Conservation (phyloP, 331 rosid species). For the Ulmus americana region DNA sequence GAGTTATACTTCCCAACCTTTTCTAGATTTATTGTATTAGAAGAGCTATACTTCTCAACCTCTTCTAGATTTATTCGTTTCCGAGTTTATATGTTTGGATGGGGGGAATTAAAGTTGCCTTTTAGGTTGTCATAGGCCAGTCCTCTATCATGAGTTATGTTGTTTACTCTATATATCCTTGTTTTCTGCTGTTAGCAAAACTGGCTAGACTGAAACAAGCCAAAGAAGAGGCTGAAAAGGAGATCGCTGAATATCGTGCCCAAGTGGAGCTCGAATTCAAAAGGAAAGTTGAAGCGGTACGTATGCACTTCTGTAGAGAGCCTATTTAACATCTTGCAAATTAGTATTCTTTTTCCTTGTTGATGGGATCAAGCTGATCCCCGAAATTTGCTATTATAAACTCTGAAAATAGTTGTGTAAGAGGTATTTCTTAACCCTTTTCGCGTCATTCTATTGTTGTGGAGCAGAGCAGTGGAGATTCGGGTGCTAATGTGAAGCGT, state of each 20-base stretch:
- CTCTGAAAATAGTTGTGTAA: neutral
- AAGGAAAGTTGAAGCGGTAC: constrained; percentile 63
- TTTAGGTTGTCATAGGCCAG: neutral
- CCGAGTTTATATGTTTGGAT: neutral
- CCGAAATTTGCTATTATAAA: neutral
- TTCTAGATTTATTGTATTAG: neutral
- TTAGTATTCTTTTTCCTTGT: neutral
- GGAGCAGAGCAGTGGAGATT: constrained; percentile 29
- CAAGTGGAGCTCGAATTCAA: constrained; percentile 69
- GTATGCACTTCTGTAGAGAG: constrained; percentile 6
- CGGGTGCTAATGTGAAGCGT: constrained; percentile 24
- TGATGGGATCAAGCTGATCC: too few species aligned
- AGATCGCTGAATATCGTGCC: constrained; percentile 60
- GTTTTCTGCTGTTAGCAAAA: constrained; percentile 46
- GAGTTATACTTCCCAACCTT: neutral
- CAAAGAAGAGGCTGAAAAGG: constrained; percentile 78
- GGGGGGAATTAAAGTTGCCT: neutral
- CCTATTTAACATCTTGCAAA: neutral
- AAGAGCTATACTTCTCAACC: neutral
- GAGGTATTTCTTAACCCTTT: constrained; percentile 2
- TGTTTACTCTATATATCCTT: constrained; percentile 10
- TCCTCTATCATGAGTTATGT: neutral
- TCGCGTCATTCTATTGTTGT: neutral
- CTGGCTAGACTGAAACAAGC: constrained; percentile 80
- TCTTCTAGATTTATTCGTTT: neutral